Evolutionary conservation across 2,329 filamentous ascomycete genomes (phyloP).

Genomic region (Clonostachys sp.): DNA sequence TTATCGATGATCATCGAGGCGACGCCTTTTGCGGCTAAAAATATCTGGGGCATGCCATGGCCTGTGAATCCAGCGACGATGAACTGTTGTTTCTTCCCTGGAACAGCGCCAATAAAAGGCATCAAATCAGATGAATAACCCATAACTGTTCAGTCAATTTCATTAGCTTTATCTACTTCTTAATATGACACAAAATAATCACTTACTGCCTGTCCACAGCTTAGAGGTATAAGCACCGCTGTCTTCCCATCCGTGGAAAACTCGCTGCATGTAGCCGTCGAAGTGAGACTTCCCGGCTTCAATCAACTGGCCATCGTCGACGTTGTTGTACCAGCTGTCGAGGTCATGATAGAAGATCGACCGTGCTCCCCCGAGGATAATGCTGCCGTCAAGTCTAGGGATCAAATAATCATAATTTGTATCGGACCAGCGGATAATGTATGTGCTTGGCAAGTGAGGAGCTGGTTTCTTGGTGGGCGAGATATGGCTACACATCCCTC

Average conservation of each 20-base stretch:
- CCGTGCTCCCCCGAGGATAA: slow-evolving; percentile 36
- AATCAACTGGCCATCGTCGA: slow-evolving; percentile 33
- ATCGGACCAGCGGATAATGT: slow-evolving; percentile 7
- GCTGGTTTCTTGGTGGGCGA: too few relatives aligned
- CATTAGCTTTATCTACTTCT: too few relatives aligned
- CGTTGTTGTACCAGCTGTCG: slow-evolving; percentile 34
- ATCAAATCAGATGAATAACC: slow-evolving; percentile 32
- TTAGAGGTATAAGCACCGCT: slow-evolving; percentile 24
- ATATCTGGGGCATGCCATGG: slow-evolving; percentile 44
- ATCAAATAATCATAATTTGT: slow-evolving; percentile 27
- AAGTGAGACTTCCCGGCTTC: slow-evolving; percentile 32
- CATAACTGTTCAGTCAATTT: slow-evolving; percentile 16
- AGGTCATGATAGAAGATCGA: slow-evolving; percentile 20
- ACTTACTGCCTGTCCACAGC: slow-evolving; percentile 39
- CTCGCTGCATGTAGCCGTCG: slow-evolving; percentile 37
- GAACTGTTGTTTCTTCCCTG: slow-evolving; percentile 18
- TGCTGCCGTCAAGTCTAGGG: slow-evolving; percentile 30
- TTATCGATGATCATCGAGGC: slow-evolving; percentile 28
- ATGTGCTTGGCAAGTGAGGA: too few relatives aligned
- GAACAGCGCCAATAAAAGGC: slow-evolving; percentile 34
- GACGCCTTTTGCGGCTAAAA: slow-evolving; percentile 30
- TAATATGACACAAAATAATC: slow-evolving; percentile 22
- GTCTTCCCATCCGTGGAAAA: slow-evolving; percentile 40
- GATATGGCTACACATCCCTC: neutral
- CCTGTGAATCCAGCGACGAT: slow-evolving; percentile 43